Base-by-base conservation (phyloP, 495 filamentous ascomycete genomes). In the Penicillium atrosanguineum region DNA sequence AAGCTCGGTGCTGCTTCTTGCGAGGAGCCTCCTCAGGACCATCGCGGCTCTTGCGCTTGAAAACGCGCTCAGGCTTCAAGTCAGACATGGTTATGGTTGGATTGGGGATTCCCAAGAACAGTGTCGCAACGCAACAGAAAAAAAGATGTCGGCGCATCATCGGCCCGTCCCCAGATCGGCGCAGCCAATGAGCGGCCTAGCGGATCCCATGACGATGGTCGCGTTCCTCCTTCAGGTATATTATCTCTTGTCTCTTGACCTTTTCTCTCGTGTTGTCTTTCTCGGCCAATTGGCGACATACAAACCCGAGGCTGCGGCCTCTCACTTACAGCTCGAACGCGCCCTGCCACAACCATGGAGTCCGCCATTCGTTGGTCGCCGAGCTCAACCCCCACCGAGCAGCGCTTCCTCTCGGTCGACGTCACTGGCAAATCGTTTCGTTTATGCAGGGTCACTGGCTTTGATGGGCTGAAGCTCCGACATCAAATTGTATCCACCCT, bases 291-390 rank as follows among this genome's bases (percentile, higher is more conserved):
- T 44, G 48, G 52, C 47, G 26, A 43, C 39, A 23, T 45, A 19
- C 26, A 19, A 14, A 39, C 21, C 9, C 29, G 54, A 60, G 52
- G 61, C 58, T 52, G 28, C 50, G 55, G 52, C 48, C 46, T 54
- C 57, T 43, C 20, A 15, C 23, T 50, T 41, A 34, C 11, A 44
- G 49, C 42, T 44, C 16, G 28, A 15, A 42, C 25, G 11, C 37
- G 56, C 21, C 8, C 9, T 49, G 26, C n/a, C 6, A 40, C 44
- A 56, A 49, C 28, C 39, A 87, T 87, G 85, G 84, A 87, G 66
- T 81, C 79, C 21, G 85, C 84, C 15, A 86, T 97, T 63, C 84
- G 91, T 59, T 97, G 91, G 91, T 97, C 94, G 20, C 87, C 91
- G 38, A 89, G 86, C 59, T 85, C 90, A 16, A 81, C 67, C 64